Evolutionary conservation across 345 rosid species (phyloP), one percentile per base, ranked within the genome.

Genomic region (Camelina sativa): DNA sequence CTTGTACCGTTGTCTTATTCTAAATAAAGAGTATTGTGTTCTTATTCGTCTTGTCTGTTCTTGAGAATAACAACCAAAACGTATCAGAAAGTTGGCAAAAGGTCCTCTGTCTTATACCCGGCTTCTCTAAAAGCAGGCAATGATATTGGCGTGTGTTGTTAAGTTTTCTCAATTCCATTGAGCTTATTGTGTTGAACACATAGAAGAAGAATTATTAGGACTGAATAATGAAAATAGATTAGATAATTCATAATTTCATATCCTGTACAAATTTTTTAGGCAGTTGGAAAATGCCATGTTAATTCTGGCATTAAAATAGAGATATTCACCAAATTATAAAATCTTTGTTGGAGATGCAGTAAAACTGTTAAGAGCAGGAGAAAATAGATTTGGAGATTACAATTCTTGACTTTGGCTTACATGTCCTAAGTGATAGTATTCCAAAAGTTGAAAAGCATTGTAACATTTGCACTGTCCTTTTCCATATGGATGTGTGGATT

Each of bases 61-160:
- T 20, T 20, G 1, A 20, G 22, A 20, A 20, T 20, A 20, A 20
- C 22, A 20, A 20, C 22, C 22, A 20, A 20, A 20, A 20, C 22
- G 22, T 20, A 20, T 20, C 22, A 20, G 22, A 20, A 20, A 52
- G 87, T 82, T 25, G 81, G 83, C 53, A 77, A 80, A 81, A 85
- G 59, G 66, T 85, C 92, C 70, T 87, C 83, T 17, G 98, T 95
- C 73, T 85, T 95, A 80, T 95, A 95, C 84, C 99, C 99, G 15
- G 97, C 99, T 77, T 95, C 99, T 48, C 66, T 77, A 55, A 95
- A 90, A 82, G 94, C 99, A 78, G 78, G 98, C 83, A 85, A 70
- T 73, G 99, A 95, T 62, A 92, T 92, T 54, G 98, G 98, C 92
- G 79, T 61, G 82, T 70, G 34, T 28, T 43, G 25, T 56, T 70